These are phyloP conservation scores for Pseudogymnoascus sp. DNA, from an alignment of 2,329 filamentous ascomycete genomes.

Conservation along the genomic window DNA sequence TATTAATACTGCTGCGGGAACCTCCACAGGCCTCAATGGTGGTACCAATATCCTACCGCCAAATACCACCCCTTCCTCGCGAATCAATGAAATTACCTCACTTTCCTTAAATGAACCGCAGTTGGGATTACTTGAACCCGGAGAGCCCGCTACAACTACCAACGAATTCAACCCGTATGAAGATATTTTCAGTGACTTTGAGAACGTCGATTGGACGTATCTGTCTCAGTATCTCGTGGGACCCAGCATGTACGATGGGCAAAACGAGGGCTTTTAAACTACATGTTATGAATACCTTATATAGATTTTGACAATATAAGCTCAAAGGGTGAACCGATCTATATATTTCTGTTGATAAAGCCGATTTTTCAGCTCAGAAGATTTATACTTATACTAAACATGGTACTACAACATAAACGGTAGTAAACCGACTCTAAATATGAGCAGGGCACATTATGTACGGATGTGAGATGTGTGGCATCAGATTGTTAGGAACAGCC, in stretches of 20 bases:
- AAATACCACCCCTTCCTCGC: neutral
- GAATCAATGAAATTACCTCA: neutral
- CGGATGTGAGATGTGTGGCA: too few relatives aligned
- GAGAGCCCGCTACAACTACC: slow-evolving; percentile 12
- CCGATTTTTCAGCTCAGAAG: too few relatives aligned
- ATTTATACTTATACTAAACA: too few relatives aligned
- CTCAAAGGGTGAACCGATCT: too few relatives aligned
- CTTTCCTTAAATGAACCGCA: neutral
- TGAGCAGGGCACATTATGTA: too few relatives aligned
- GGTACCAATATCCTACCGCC: neutral
- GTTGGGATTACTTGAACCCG: neutral
- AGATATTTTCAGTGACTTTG: slow-evolving; percentile 17
- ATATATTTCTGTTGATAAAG: too few relatives aligned
- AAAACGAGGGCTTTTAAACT: neutral
- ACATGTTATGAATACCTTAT: neutral
- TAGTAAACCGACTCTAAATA: too few relatives aligned
- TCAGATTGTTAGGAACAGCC: too few relatives aligned
- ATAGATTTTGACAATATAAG: neutral
- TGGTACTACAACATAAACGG: too few relatives aligned
- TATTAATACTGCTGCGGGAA: slow-evolving; percentile 14
- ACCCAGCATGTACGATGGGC: neutral
- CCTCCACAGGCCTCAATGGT: neutral
- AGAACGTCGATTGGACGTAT: slow-evolving; percentile 18
- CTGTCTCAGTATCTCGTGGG: neutral
- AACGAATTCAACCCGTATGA: slow-evolving; percentile 18